Base-by-base conservation (phyloP, 495 filamentous ascomycete genomes). In the Niebla homalea region DNA sequence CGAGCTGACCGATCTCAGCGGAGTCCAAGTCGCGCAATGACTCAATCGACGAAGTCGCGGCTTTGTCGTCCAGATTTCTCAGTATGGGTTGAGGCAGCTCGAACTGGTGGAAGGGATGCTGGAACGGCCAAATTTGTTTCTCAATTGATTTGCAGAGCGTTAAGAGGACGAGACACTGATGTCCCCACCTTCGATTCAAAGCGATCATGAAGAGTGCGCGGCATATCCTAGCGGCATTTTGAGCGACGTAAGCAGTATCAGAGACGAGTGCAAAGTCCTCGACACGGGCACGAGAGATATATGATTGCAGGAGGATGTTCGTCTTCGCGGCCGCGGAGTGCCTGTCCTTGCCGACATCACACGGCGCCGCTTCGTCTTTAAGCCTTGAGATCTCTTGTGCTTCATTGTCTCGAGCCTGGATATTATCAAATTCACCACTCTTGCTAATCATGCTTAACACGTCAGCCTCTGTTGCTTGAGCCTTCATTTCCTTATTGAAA, bases 181-280 rank as follows among this genome's bases (percentile, higher is more conserved):
- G 80, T 7, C 92, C 92, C 92, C 92, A 99, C 50, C 85, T 75
- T 36, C 93, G 72, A 59, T 95, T 96, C 44, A 99, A 67, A 3
- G 92, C 89, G 57, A 97, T 94, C 86, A 95, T 93, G 66, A 99
- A 99, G 6, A 99, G 67, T 15, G 92, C 85, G 48, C 92, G 78
- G 62, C 89, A 95, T 47, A 99, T 97, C 62, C 92, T 81, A 2
- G 87, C 87, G 11, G 93, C 78, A 59, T 97, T 95, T 63, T 99
- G 92, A 1, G 93, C 84, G 23, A 99, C 87, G 63, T 99, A 99
- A 49, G 85, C 86, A 2, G 82, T 81, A 63, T 99, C 92, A 16
- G 89, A 95, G 1, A 84, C 76, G 23, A 99, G 64, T 6, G 90
- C 86, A 66, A 94, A 99, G 62, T 99, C 93, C 46, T 96, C 87